Percentiles rank a stretch among this genome's conserved stretches.
phyloP scores from a whole-genome alignment of 139 green algal genomes.

The Pleodorina starrii region DNA sequence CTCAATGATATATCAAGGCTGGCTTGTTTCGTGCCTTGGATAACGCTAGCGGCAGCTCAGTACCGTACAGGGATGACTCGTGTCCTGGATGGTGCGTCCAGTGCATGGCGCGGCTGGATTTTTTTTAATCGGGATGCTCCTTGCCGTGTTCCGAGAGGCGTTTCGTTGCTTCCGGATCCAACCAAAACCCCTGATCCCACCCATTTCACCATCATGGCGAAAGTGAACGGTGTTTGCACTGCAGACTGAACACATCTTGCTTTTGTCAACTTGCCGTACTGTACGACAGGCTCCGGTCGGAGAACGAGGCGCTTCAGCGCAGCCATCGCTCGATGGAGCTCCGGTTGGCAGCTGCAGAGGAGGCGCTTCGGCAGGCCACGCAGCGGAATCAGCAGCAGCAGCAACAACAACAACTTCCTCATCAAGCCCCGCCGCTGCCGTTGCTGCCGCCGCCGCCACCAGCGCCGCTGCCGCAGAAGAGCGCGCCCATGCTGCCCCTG shows the following conservation, averaged over 20 bases:
- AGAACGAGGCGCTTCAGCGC: conserved; percentile 10
- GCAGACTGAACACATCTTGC: background rate
- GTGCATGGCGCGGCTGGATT: background rate
- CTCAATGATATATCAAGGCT: background rate
- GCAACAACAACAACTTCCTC: background rate
- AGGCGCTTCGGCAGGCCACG: background rate
- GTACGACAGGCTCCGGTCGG: background rate
- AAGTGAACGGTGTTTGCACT: background rate
- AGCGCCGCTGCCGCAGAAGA: background rate
- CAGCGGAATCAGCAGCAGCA: too few species aligned
- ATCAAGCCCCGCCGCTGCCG: background rate
- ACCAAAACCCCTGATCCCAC: background rate
- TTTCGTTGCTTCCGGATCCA: background rate
- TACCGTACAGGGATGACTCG: background rate
- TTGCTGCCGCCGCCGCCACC: background rate
- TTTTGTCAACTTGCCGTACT: too few species aligned
- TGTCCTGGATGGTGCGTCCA: too few species aligned
- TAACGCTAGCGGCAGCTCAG: background rate
- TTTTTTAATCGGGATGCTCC: background rate
- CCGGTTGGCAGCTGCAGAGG: background rate
- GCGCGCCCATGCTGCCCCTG: background rate
- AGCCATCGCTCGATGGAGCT: background rate
- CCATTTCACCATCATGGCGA: background rate
- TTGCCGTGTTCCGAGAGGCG: background rate
- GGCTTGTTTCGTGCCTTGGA: background rate